Conservation (phyloP, 352 stramenopile species). For the Pythium periplocum region DNA sequence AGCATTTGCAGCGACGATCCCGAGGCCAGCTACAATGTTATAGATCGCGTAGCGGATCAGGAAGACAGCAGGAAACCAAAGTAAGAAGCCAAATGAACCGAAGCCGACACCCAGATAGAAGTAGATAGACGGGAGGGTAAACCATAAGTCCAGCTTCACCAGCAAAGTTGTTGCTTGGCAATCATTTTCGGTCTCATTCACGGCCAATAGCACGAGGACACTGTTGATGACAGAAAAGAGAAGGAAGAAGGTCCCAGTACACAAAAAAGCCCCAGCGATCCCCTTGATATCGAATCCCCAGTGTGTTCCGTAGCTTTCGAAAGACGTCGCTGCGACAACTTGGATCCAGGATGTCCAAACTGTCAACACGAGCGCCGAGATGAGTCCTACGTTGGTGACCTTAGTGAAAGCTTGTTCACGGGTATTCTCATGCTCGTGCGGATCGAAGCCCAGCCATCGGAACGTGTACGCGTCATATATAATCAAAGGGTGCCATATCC, state of each 20-base stretch:
- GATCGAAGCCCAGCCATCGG: conserved; percentile 27
- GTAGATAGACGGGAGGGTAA: conserved; percentile 23
- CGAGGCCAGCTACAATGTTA: conserved; percentile 6
- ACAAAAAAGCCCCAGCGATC: conserved; percentile 12
- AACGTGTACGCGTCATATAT: conserved; percentile 30
- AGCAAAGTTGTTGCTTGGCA: conserved; percentile 14
- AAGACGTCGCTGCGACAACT: conserved; percentile 15
- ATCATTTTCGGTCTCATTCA: conserved; percentile 22
- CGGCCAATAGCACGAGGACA: conserved; percentile 11
- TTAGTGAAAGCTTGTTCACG: conserved; percentile 25
- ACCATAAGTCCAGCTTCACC: conserved; percentile 17
- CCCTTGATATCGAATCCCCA: conserved; percentile 6
- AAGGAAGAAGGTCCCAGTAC: conserved; percentile 19
- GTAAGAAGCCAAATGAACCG: conserved; percentile 19
- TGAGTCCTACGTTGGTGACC: conserved; percentile 24
- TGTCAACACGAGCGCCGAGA: conserved; percentile 23
- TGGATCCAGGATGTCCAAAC: conserved; percentile 20
- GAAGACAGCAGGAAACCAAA: conserved; percentile 25
- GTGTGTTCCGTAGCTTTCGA: conserved; percentile 11
- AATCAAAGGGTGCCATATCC: conserved; percentile 21
- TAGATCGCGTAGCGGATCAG: conserved; percentile 11
- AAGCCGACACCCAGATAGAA: conserved; percentile 21
- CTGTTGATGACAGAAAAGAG: conserved; percentile 27
- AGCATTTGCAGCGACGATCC: conserved; percentile 18
- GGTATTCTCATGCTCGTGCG: conserved; percentile 22